Percentiles rank a stretch among this genome's conserved stretches.
Evolutionary conservation across 805 yeast genomes (phyloP).

Genomic region (Myxozyma mucilagina): DNA sequence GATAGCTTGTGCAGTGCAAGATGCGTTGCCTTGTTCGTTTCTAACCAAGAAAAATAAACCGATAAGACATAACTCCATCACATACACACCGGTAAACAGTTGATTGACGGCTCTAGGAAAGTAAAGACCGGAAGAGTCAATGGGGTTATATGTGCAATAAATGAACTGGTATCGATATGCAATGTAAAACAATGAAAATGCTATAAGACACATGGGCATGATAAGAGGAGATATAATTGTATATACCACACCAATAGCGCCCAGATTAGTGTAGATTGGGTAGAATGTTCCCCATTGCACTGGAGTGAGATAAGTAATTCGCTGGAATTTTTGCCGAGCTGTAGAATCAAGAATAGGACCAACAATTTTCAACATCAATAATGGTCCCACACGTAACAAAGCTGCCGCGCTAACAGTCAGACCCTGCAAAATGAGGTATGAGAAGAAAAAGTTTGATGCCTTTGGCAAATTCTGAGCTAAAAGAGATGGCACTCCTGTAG

Average conservation of each 20-base stretch:
- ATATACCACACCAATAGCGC: constrained; percentile 75
- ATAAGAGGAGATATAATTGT: constrained; percentile 79
- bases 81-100: constrained; percentile 76
- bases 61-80: constrained; percentile 72
- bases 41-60: constrained; percentile 71
- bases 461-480: constrained; percentile 77
- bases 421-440: constrained; percentile 73
- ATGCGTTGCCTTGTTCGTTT: constrained; percentile 48
- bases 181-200: constrained; percentile 57
- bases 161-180: constrained; percentile 72
- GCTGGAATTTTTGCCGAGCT: constrained; percentile 57
- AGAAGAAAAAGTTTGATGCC: constrained; percentile 82
- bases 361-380: constrained; percentile 46
- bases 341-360: constrained; percentile 51
- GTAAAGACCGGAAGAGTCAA: constrained; percentile 53
- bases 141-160: constrained; percentile 44
- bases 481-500: constrained; percentile 68
- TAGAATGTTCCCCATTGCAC: constrained; percentile 77
- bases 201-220: constrained; percentile 56
- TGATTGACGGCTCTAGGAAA: constrained; percentile 78
- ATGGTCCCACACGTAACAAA: constrained; percentile 58
- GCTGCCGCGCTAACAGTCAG: constrained; percentile 73
- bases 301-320: constrained; percentile 48
- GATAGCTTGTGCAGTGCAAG: constrained; percentile 51
- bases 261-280: constrained; percentile 74